Evolutionary conservation across 164 flowering plant genomes (phyloP), one percentile per base, ranked within the genome.

Genomic region (Warburgia ugandensis): DNA sequence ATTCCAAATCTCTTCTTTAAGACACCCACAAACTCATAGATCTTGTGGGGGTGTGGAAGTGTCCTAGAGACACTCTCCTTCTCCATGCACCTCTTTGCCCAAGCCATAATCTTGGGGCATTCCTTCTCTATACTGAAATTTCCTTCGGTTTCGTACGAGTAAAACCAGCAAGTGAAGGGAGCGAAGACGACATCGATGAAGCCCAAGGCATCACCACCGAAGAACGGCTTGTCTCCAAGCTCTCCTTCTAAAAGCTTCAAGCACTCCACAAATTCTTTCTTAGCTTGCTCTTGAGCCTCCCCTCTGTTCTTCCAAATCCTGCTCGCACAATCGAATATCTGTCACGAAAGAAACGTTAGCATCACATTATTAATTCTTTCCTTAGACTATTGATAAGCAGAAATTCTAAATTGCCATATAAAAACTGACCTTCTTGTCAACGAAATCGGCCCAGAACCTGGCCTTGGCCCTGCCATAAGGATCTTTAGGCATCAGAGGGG

Each of bases 81-180:
- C 59, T 55, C 50, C 50, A 11, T 44, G 44, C 50, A 55, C 22
- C 59, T 32, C 42, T 44, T 32, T 14, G 26, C 49, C 59, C 59
- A 55, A 3, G 41, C 42, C 20, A 16, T 13, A 10, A 55, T 11
- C 16, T 55, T 44, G 3, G 42, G 50, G n/a, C 50, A 32, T 2
- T 43, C 59, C 2, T n/a, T 2, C 59, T n/a, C n/a, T n/a, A n/a
- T n/a, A n/a, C n/a, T n/a, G n/a, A n/a, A n/a, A n/a, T n/a, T n/a
- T n/a, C n/a, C 50, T 32, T 19, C 13, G 12, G n/a, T 45, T 42
- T 55, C 59, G 22, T 25, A 55, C 17, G 39, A 6, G 16, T 43
- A 31, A 39, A 55, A 44, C 42, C 41, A 45, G 4, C n/a, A 26
- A 10, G 33, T 28, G 38, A 47, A 46, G 3, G 52, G 33, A 12